Evolutionary conservation across 495 filamentous ascomycete species (phyloP), one percentile per base, ranked within the genome.

Genomic region (Penicillium nucicola): DNA sequence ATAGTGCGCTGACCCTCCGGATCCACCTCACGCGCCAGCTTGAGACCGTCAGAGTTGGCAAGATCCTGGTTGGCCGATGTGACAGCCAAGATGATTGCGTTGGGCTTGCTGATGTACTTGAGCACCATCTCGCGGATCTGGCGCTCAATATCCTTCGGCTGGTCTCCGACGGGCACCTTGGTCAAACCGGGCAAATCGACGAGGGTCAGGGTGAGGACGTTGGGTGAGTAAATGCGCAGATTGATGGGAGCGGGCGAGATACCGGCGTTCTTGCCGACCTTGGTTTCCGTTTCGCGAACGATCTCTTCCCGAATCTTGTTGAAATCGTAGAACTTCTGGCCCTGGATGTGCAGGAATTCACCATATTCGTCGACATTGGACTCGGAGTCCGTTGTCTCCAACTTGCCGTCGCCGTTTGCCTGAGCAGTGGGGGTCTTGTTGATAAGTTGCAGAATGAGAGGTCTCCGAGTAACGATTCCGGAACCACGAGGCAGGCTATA

Each of bases 241-340:
- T 96, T 96, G 76, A 99, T 99, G 14, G 95, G 95, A 14, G 86
- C 84, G 22, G 95, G 89, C 45, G 91, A 96, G 69, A 99, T 97
- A 64, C 90, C 91, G n/a, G 87, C 87, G 75, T 97, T 97, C 52
- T 85, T 82, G 44, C 95, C 95, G 45, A 95, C 93, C 79, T 99
- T 99, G 50, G 84, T 81, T 55, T 97, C 95, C 42, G 95, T 99
- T 76, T 99, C 95, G 62, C 89, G 83, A 49, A 92, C 88, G 61
- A 99, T 97, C 76, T 99, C 95, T 34, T 99, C 95, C 52, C 95
- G 84, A 59, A 99, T 96, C 80, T 97, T 96, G 79, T 95, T 95
- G 78, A 99, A 99, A 71, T 99, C 95, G 76, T 83, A 84, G 79
- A 95, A 97, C 75, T 97, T 97, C 76, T 99, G 88, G 57, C 93